Percentiles rank a stretch among this genome's conserved stretches.
These are phyloP conservation scores for Penicillium cinerascens DNA, from an alignment of 495 filamentous ascomycete species.

Conservation along the genomic window DNA sequence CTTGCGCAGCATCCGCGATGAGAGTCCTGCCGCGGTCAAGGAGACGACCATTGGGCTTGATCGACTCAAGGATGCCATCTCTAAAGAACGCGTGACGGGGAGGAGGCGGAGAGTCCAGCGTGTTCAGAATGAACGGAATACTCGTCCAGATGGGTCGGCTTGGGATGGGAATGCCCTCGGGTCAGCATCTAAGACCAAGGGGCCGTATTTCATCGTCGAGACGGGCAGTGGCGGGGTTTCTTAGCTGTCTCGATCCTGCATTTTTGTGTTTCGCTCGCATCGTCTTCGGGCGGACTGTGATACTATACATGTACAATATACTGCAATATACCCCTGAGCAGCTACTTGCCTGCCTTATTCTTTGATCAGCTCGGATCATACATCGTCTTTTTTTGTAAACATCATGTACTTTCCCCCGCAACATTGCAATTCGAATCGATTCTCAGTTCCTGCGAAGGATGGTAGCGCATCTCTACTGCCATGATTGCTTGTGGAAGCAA, in stretches of 20 bases:
- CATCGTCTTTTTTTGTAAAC: slow-evolving; percentile 4
- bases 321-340: neutral
- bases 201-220: slow-evolving; percentile 77
- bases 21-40: slow-evolving; percentile 54
- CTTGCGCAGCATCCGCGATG: slow-evolving; percentile 75
- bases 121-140: slow-evolving; percentile 25
- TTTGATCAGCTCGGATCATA: neutral
- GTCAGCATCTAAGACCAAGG: slow-evolving; percentile 61
- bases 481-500: too few species aligned
- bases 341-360: neutral
- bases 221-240: slow-evolving; percentile 36
- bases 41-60: slow-evolving; percentile 54
- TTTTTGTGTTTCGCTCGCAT: neutral
- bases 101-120: slow-evolving; percentile 46
- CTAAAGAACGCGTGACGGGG: slow-evolving; percentile 52
- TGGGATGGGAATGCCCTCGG: slow-evolving; percentile 67
- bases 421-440: too few species aligned
- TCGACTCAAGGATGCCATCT: slow-evolving; percentile 48
- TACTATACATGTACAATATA: slow-evolving; percentile 6
- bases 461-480: too few species aligned
- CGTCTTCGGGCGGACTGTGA: neutral
- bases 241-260: neutral
- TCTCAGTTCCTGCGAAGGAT: too few species aligned
- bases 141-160: slow-evolving; percentile 33
- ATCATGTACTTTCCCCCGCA: neutral